phyloP scores from a whole-genome alignment of 805 yeast species.

The Metschnikowia baotianmanensis region DNA sequence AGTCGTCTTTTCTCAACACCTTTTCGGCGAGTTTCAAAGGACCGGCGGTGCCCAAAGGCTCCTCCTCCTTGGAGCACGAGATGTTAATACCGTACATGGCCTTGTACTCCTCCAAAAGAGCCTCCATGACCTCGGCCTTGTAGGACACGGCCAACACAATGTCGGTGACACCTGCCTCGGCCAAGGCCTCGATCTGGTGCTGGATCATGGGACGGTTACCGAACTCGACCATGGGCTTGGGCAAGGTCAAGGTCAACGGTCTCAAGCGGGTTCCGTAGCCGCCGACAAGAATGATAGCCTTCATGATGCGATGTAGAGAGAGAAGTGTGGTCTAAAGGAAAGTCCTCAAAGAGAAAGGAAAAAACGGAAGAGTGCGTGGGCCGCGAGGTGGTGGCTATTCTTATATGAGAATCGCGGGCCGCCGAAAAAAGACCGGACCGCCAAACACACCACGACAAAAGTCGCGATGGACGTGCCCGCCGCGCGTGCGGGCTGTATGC shows the following conservation, averaged over 20 bases:
- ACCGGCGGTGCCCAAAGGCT: slow-evolving; percentile 99
- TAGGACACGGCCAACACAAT: slow-evolving; percentile 98
- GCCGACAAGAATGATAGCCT: slow-evolving; percentile 97
- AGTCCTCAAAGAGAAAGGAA: slow-evolving; percentile 14
- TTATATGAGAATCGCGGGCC: slow-evolving; percentile 9
- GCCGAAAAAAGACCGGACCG: slow-evolving; percentile 8
- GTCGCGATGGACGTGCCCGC: slow-evolving; percentile 14
- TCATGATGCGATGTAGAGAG: slow-evolving; percentile 49
- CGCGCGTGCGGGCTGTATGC: slow-evolving; percentile 3
- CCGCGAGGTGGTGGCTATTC: background rate
- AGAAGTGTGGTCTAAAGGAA: slow-evolving; percentile 2
- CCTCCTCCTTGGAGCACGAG: slow-evolving; percentile 97
- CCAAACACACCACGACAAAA: slow-evolving; percentile 11
- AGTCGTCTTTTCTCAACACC: slow-evolving; percentile 86
- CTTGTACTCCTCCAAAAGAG: slow-evolving; percentile 91
- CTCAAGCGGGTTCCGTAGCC: slow-evolving; percentile 99
- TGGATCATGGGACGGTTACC: slow-evolving; percentile 99
- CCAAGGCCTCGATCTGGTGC: slow-evolving; percentile 97
- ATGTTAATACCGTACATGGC: slow-evolving; percentile 89
- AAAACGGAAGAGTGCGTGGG: background rate
- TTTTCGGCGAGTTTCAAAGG: slow-evolving; percentile 97
- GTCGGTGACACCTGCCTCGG: slow-evolving; percentile 98
- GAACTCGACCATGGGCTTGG: slow-evolving; percentile 96
- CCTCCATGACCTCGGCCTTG: slow-evolving; percentile 99
- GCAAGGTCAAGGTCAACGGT: slow-evolving; percentile 92